Base-by-base conservation (phyloP, 768 basidiomycete species). In the Hygrophorus pudorinus region DNA sequence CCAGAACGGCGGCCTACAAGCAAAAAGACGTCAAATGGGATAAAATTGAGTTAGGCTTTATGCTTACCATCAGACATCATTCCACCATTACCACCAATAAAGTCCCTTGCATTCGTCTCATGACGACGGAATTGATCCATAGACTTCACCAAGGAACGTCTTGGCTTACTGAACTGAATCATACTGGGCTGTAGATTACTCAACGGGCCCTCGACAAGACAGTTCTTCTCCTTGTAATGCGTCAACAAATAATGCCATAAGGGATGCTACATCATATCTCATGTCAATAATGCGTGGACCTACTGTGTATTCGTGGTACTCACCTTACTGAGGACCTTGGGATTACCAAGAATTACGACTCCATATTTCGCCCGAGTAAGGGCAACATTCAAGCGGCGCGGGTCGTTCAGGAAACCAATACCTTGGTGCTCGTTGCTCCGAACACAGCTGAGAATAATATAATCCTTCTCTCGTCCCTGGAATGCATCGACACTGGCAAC, bases 401-500 rank as follows among this genome's bases (percentile, higher is more conserved):
- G 96, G 61, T 99, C 96, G 55, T 94, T 98, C 68, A 99, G 75
- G 75, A 99, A 99, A 37, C 96, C 96, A 48, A 99, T 99, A 29
- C 96, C 96, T 60, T 98, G 96, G 60, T 99, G 96, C 59, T 99
- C 96, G 62, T 99, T 99, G 66, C 91, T 94, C 60, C 96, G 71
- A 13, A 99, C 96, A 57, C 96, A 98, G 58, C 85, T 89, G 39
- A 99, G 73, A 56, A 99, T 98, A 61, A 99, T 98, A 57, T 99
- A 99, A 61, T 99, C 96, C 75, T 99, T 99, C 70, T 99, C 96
- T 58, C 96, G 78, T 38, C 96, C 96, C 60, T 99, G 96, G 78
- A 99, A 99, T 4, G 96, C 96, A 59, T 99, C 96, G 43, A 99
- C 96, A 51, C 87, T 91, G 4, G 96, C 96, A 38, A 99, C 96